These are phyloP conservation scores for Endoconidiophora polonica DNA, from an alignment of 2,329 filamentous ascomycete genomes.

Conservation along the genomic window DNA sequence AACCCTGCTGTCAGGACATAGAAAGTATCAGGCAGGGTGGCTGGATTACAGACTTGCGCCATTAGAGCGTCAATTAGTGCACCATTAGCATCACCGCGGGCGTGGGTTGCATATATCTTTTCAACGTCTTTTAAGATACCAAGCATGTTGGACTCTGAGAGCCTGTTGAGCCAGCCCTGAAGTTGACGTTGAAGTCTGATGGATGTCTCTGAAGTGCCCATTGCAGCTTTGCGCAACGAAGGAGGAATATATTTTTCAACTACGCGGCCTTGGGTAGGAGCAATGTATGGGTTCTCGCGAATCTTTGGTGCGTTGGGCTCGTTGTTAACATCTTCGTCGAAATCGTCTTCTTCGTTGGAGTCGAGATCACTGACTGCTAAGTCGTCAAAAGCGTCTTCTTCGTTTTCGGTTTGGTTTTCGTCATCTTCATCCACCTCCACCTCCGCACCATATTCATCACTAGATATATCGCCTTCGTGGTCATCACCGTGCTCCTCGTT, in stretches of 20 bases:
- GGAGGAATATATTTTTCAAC: conserved; percentile 74
- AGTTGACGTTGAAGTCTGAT: conserved; percentile 56
- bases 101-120: conserved; percentile 64
- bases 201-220: conserved; percentile 48
- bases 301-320: conserved; percentile 22
- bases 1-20: conserved; percentile 84
- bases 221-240: conserved; percentile 49
- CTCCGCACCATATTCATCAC: neutral
- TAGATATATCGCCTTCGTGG: neutral
- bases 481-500: neutral
- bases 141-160: conserved; percentile 80
- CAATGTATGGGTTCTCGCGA: conserved; percentile 77
- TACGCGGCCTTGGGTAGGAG: conserved; percentile 38
- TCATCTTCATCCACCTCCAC: conserved; percentile 2
- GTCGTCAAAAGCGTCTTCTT: conserved; percentile 11
- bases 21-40: conserved; percentile 70
- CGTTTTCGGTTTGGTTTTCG: neutral
- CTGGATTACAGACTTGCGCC: conserved; percentile 62
- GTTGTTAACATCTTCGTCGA: conserved; percentile 18
- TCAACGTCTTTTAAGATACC: conserved; percentile 72
- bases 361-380: conserved; percentile 8
- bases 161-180: conserved; percentile 78
- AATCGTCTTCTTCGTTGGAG: conserved; percentile 12
- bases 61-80: conserved; percentile 63
- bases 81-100: conserved; percentile 76